Base-by-base conservation (phyloP, 306 rosid species). In the Delonix regia region DNA sequence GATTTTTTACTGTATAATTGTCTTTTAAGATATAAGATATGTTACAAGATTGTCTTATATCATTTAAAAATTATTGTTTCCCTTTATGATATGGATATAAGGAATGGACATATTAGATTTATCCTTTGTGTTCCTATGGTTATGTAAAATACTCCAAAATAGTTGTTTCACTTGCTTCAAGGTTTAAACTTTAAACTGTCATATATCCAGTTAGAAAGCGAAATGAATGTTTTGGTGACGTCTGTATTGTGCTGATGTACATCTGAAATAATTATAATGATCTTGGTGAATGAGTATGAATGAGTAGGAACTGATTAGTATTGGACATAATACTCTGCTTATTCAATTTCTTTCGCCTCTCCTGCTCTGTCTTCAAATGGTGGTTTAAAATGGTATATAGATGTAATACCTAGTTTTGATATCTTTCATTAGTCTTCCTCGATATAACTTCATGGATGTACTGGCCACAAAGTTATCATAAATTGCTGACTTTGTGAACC, bases 401-500 rank as follows among this genome's bases (percentile, higher is more conserved):
- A 21, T 24, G 10, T 33, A 48, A 34, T 65, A 59, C 28, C 45
- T 60, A 16, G 61, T 21, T 28, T 45, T 69, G 41, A 41, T 70
- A 38, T 51, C 52, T 62, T 70, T 65, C 27, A 44, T 39, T 1
- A 9, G 18, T 34, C 73, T 53, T 62, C 12, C 76, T 66, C 39
- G 30, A 61, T 59, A 78, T 69, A 36, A 18, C 49, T 66, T 38
- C 77, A 8, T 67, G 25, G 57, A 70, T 28, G 12, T 38, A 41
- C 70, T 18, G 0, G 30, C 70, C 69, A 30, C 71, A 33, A 51
- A 61, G 56, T 65, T 69, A 30, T 70, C 53, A 9, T 64, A 27
- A 42, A 42, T 53, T 73, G 62, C 55, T 73, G 67, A 68, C 45
- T 59, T 73, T 28, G 18, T 83, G 80, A 76, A 76, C 73, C 44